phyloP scores from a whole-genome alignment of 352 stramenopile genomes.

The Pythium volutum region DNA sequence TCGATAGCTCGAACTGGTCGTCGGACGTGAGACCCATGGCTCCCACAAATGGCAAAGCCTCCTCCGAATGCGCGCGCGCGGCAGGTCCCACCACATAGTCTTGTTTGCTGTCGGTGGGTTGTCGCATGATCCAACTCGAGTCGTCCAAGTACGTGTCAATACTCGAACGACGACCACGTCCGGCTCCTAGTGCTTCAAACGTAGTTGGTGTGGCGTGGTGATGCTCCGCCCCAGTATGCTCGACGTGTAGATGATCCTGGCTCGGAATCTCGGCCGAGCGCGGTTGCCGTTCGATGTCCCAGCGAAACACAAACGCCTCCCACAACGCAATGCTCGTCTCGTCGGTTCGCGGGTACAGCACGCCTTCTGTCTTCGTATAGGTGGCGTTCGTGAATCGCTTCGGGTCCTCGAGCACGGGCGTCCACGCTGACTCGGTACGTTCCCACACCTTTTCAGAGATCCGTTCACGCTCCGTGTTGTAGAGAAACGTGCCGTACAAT shows the following conservation, averaged over 20 bases:
- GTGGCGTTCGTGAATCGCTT: conserved; percentile 56
- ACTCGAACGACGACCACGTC: no score
- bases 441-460: conserved; percentile 84
- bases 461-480: conserved; percentile 81
- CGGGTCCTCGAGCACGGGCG: conserved; percentile 66
- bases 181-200: no score
- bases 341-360: conserved; percentile 73
- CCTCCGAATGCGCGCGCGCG: no score
- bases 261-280: not conserved
- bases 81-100: no score
- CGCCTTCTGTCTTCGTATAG: conserved; percentile 63
- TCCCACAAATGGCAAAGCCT: conserved; percentile 1
- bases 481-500: conserved; percentile 79
- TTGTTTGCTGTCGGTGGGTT: no score
- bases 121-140: no score
- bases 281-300: conserved; percentile 62
- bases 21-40: not conserved
- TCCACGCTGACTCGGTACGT: conserved; percentile 82
- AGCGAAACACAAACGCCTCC: conserved; percentile 82
- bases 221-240: no score
- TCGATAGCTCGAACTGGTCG: not conserved
- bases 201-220: no score
- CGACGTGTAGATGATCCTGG: no score
- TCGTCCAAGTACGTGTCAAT: no score
- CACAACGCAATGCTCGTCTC: conserved; percentile 80